Base-by-base conservation (phyloP, 2,329 filamentous ascomycete genomes). In the Nothomitra cinnamomea region DNA sequence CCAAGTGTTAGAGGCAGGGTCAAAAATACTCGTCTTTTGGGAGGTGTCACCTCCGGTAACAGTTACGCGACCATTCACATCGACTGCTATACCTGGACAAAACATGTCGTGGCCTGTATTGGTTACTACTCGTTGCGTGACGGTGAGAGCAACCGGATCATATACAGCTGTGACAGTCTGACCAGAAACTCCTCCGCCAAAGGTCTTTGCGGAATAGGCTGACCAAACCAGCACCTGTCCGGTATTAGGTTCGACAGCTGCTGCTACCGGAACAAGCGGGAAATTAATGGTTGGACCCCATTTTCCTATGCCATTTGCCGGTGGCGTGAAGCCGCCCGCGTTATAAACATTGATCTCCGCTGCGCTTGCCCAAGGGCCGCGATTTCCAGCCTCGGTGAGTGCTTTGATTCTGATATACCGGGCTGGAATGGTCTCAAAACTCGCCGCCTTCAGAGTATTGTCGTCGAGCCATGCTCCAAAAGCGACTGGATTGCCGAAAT, bases 101-200 rank as follows among this genome's bases (percentile, higher is more conserved):
- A 77, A 77, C 74, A 77, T 77, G 58, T 77, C 73, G 57, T 76
- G 72, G 2, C 67, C 58, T 0, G 72, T 76, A 55, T 73, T 62
- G 7, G 58, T 58, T 1, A 70, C 60, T n/a, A 57, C 58, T 1
- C 58, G 54, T 42, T 62, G 53, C 7, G 59, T 62, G 1, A 63
- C 59, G 5, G 55, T 53, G 7, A 58, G 59, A 0, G 58, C 63
- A 2, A 54, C 52, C 19, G 62, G 62, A 56, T 66, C 59, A 51
- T 62, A 67, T n/a, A 60, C 61, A 5, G 61, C 62, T 6, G 64
- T 63, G 19, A 62, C 57, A 1, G 66, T 68, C 12, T 59, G 57
- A 2, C 64, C 64, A 15, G n/a, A n/a, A n/a, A 8, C n/a, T 1
- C 2, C 22, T 19, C 28, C n/a, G 10, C 6, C 24, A 8, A 57